phyloP scores from a whole-genome alignment of 257 asterid genomes.

The Lithospermum erythrorhizon region DNA sequence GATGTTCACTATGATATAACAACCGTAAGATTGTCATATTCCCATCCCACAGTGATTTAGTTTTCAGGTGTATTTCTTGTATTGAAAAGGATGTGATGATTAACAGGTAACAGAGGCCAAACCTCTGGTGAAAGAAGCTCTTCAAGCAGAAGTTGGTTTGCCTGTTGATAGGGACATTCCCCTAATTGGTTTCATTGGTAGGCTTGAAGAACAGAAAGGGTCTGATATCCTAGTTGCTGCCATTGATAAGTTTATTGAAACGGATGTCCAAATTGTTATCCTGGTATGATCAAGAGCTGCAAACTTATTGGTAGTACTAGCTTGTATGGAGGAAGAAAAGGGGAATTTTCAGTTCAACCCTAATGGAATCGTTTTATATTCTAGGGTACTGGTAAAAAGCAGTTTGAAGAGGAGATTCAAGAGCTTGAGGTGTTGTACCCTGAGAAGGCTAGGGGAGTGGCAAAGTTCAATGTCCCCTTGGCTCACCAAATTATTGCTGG shows the following conservation, averaged over 20 bases:
- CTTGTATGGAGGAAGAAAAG: too few relatives aligned
- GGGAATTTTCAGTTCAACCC: neutral
- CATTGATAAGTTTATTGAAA: conserved; percentile 52
- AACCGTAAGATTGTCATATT: conserved; percentile 35
- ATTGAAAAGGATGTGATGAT: neutral
- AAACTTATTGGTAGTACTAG: neutral
- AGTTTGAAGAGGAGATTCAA: conserved; percentile 65
- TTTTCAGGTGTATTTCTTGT: too few relatives aligned
- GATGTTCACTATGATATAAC: conserved; percentile 56
- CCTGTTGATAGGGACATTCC: conserved; percentile 76
- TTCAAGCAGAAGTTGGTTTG: conserved; percentile 87
- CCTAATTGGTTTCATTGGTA: conserved; percentile 84
- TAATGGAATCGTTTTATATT: neutral
- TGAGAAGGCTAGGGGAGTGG: conserved; percentile 72
- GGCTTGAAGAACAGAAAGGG: conserved; percentile 97
- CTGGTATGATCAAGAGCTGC: conserved; percentile 41
- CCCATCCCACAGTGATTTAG: neutral
- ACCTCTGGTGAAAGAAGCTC: conserved; percentile 81
- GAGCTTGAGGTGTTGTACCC: conserved; percentile 87
- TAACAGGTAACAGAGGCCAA: conserved; percentile 67
- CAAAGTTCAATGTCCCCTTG: conserved; percentile 75
- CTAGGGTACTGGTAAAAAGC: conserved; percentile 92
- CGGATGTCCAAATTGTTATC: conserved; percentile 71
- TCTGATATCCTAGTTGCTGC: conserved; percentile 90
- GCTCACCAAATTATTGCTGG: conserved; percentile 92